phyloP scores from a whole-genome alignment of 768 basidiomycete genomes.

The Lactifluus echinatus region DNA sequence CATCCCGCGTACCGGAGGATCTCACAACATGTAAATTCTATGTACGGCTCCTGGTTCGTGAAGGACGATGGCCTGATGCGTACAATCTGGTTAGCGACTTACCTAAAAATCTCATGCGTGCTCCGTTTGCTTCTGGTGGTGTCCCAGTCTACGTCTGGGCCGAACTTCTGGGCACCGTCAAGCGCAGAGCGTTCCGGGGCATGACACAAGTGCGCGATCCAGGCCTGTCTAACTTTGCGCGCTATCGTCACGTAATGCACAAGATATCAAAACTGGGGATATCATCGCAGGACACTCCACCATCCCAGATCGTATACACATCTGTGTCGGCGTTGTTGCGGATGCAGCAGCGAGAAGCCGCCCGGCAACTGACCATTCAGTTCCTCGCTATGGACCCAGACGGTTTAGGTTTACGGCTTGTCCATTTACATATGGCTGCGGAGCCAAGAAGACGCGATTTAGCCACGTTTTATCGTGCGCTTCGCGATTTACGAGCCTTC shows the following conservation, averaged over 20 bases:
- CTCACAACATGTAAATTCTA: conserved; percentile 49
- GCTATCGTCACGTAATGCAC: conserved; percentile 13
- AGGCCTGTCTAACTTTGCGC: conserved; percentile 9
- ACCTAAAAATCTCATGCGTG: background rate
- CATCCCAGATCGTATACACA: conserved; percentile 1
- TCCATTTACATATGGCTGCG: conserved; percentile 15
- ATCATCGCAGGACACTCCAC: background rate
- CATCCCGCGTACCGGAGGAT: conserved; percentile 35
- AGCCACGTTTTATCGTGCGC: conserved; percentile 6
- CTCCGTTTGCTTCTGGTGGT: conserved; percentile 2
- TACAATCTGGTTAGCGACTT: conserved; percentile 30
- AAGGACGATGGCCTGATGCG: conserved; percentile 49
- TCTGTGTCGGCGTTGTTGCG: conserved; percentile 13
- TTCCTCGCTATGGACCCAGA: conserved; percentile 4
- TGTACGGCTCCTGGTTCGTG: conserved; percentile 47
- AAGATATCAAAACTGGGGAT: conserved; percentile 4
- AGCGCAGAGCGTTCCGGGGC: conserved; percentile 29
- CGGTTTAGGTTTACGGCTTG: conserved; percentile 9
- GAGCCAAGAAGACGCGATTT: background rate
- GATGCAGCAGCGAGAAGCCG: conserved; percentile 13
- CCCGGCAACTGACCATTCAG: conserved; percentile 7
- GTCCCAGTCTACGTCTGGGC: conserved; percentile 46
- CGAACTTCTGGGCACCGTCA: conserved; percentile 46
- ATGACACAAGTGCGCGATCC: conserved; percentile 11
- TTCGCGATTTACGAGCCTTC: conserved; percentile 22